Base-by-base conservation (phyloP, 1,139 yeast species). In the Saccharomyces hybrid region DNA sequence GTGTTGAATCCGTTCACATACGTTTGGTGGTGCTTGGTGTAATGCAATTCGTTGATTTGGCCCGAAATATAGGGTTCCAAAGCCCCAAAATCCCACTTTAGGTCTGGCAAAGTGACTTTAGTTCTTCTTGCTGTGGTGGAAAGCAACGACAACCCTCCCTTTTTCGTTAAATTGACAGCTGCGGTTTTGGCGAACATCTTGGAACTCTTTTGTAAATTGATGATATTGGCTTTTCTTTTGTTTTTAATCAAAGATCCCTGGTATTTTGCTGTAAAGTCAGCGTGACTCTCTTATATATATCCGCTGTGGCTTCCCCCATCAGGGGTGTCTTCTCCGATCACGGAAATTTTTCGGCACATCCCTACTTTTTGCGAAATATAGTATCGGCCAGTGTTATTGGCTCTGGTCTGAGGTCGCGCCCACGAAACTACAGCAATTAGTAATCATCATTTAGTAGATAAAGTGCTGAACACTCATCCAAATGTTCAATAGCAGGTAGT, bases 1-100 rank as follows among this genome's bases (percentile, higher is more conserved):
- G 84, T 75, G 75, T 91, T 91, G 77, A 83, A 88, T 51, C 96
- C 95, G 68, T 81, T 88, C 66, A 89, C 97, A 68, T 91, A 91
- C 42, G 97, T 88, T 74, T 89, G 96, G 74, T 91, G 97, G 75
- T 91, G 98, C 78, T 91, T 90, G 64, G 84, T 78, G 80, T 91
- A 86, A 77, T 91, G 98, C 54, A 86, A 68, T 74, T 89, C 96
- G 74, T 89, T 91, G 75, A 91, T 90, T 70, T 88, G 82, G 53
- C 90, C 96, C 48, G 96, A 84, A 65, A 91, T 89, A 75, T 76
- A 81, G 56, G 98, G 98, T 76, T 91, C 98, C 59, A 91, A 79
- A 26, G 93, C 97, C 62, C 82, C 87, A 66, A 83, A 90, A 69
- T 86, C 95, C 81, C 86, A 91, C 71, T 85, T 89, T 68, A 91